Base-by-base conservation (phyloP, 2,329 filamentous ascomycete genomes). In the Aspergillus sp. region DNA sequence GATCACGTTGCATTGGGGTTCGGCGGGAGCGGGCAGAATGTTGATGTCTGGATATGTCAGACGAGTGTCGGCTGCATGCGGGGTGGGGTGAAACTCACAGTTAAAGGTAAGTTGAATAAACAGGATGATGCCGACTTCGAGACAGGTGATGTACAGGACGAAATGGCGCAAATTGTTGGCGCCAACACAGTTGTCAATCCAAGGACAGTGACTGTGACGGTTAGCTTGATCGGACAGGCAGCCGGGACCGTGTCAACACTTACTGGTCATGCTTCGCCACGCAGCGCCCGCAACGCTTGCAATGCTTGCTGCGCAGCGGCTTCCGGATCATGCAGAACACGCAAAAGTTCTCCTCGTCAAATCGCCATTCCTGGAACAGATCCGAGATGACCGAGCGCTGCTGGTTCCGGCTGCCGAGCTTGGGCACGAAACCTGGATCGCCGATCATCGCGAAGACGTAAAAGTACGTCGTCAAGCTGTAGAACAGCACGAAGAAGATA, bases 141-240 rank as follows among this genome's bases (percentile, higher is more conserved):
- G 76, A 64, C 76, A 86, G 40, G 95, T 76, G 16, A 99, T 82
- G 69, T 97, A 99, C 46, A 97, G 77, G 65, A 97, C 88, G 72
- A 99, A 99, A 63, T 97, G 92, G 13, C 94, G 87, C 66, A 97
- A 89, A 70, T 97, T 99, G 76, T 97, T 97, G 58, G 94, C 84
- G 41, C 90, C 94, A 40, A 99, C 84, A 65, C 94, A 99, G 72
- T 97, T 97, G 74, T 96, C 89, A 20, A 97, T 89, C 94, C 94
- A 99, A 0, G 94, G 94, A 66, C 94, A 99, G 69, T 99, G 94
- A 67, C 91, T 95, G 59, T 57, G 42, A 16, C 13, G 16, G 41
- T 14, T 20, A 43, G 17, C 17, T 29, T 29, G 9, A 29, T 29
- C 25, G 9, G 25, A 29, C 25, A 10, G 25, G 7, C 3, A 2